A percentile compares a stretch with the other conserved stretches of the same genome.
Conservation (phyloP, 108 stramenopile species). For the Cyclostephanos invisitatus region DNA sequence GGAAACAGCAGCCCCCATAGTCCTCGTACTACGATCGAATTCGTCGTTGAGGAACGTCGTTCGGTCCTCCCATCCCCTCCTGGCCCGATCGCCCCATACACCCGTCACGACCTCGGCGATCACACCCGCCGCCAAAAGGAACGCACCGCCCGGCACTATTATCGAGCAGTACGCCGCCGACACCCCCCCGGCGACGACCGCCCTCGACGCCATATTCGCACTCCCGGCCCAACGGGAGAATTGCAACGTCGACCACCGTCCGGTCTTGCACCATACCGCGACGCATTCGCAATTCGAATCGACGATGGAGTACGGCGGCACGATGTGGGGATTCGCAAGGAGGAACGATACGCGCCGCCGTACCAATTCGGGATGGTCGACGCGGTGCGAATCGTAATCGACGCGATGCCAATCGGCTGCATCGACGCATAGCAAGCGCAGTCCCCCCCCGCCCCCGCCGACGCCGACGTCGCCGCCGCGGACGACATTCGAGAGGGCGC, state of each 20-base stretch:
- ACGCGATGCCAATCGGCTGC: neutral
- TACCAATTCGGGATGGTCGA: neutral
- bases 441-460: neutral
- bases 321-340: neutral
- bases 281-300: conserved; percentile 12
- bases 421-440: neutral
- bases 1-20: too few species aligned
- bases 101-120: neutral
- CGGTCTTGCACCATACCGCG: conserved; percentile 16
- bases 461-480: too few species aligned
- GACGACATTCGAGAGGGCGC: too few species aligned
- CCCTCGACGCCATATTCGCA: neutral
- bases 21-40: neutral
- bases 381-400: neutral
- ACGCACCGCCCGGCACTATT: neutral
- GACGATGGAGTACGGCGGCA: neutral
- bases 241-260: neutral
- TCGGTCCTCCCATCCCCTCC: neutral
- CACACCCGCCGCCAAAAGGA: neutral
- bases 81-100: neutral
- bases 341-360: neutral
- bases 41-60: neutral
- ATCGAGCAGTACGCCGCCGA: neutral
- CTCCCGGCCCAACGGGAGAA: neutral
- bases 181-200: neutral